These are phyloP conservation scores for Plasmodium inui DNA, from an alignment of 169 alveolate species.

Conservation along the genomic window DNA sequence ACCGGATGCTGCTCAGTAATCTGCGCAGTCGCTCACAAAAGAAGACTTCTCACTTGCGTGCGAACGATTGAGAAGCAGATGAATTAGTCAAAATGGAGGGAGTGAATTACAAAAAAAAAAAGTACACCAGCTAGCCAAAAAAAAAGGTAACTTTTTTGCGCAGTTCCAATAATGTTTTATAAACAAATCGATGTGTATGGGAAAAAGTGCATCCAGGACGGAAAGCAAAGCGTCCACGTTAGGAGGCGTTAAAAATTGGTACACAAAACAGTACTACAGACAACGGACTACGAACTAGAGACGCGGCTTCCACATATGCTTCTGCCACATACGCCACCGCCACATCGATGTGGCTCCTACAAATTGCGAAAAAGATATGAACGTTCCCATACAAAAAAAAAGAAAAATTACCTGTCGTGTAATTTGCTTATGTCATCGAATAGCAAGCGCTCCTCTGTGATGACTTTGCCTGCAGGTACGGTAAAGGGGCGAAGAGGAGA, in stretches of 20 bases:
- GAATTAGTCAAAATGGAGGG: neutral
- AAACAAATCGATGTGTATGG: neutral
- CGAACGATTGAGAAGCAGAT: neutral
- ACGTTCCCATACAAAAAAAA: neutral
- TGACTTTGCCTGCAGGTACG: slow-evolving; percentile 15
- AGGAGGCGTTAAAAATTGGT: neutral
- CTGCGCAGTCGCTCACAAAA: neutral
- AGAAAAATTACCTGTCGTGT: slow-evolving; percentile 7
- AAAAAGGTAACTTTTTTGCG: neutral
- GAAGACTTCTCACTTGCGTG: neutral
- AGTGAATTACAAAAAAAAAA: neutral
- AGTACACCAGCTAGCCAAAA: neutral
- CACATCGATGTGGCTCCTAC: neutral
- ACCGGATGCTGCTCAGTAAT: neutral
- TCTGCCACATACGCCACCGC: neutral
- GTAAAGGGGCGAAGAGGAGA: neutral
- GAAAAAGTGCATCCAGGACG: neutral
- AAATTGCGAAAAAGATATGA: neutral
- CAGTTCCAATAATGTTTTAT: neutral
- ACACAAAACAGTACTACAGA: neutral
- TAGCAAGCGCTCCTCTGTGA: slow-evolving; percentile 20
- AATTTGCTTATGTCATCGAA: slow-evolving; percentile 55
- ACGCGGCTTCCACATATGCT: neutral
- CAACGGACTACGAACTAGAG: neutral
- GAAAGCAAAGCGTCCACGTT: neutral